Evolutionary conservation across 306 rosid genomes (phyloP).

Genomic region (Trifolium dubium): DNA sequence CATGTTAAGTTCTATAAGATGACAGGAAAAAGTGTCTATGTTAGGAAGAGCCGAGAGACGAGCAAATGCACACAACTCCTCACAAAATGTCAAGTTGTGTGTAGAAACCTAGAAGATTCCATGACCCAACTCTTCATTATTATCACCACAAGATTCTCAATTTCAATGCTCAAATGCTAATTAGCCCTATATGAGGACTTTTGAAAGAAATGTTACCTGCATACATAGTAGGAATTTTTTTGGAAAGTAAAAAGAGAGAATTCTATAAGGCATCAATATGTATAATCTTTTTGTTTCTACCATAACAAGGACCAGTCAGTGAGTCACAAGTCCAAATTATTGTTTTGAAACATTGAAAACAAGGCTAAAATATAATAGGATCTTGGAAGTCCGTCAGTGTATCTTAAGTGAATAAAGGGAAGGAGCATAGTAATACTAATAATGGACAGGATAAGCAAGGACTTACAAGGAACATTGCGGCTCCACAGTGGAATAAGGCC

Average conservation of each 20-base stretch:
- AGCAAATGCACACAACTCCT: not conserved
- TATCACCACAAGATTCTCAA: not conserved
- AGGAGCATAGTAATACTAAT: too few relatives aligned
- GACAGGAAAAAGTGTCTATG: too few relatives aligned
- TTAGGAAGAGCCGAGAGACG: too few relatives aligned
- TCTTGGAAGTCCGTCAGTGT: not conserved
- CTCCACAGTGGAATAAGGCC: constrained; percentile 79
- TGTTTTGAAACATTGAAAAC: not conserved
- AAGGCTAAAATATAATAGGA: not conserved
- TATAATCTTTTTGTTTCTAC: not conserved
- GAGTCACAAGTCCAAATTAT: too few relatives aligned
- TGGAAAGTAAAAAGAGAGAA: not conserved
- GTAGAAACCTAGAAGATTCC: not conserved
- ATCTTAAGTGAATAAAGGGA: not conserved
- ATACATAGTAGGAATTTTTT: not conserved
- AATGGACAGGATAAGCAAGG: too few relatives aligned
- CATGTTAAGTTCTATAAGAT: too few relatives aligned
- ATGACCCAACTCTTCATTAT: not conserved
- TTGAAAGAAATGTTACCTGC: not conserved
- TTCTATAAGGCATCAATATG: not conserved
- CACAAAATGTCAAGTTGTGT: not conserved
- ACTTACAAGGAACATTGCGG: constrained; percentile 77
- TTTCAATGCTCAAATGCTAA: not conserved
- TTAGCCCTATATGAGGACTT: not conserved
- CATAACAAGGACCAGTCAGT: not conserved